A percentile compares a stretch with the other conserved stretches of the same genome.
Evolutionary conservation across 768 basidiomycete species (phyloP).

Genomic region (Lepiota venenata): DNA sequence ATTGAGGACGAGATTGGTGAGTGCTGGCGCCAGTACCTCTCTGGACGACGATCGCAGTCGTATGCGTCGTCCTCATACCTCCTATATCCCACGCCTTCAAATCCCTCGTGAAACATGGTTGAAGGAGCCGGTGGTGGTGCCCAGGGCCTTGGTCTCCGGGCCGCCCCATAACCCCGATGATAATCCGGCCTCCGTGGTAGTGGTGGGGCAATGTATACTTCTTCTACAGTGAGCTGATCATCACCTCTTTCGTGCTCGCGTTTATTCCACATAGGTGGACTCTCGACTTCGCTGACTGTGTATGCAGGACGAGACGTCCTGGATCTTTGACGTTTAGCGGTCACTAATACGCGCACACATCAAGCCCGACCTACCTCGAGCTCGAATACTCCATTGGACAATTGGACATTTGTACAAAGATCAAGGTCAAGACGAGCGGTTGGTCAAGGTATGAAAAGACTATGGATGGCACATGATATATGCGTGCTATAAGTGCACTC

Average conservation of each 20-base stretch:
- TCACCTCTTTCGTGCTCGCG: background rate
- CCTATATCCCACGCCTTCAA: background rate
- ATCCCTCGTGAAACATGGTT: background rate
- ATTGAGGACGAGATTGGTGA: background rate
- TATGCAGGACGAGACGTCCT: background rate
- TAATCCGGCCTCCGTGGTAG: constrained; percentile 6
- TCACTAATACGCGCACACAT: background rate
- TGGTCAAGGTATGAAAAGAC: background rate
- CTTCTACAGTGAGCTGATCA: constrained; percentile 3
- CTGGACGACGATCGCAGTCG: background rate
- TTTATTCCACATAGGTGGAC: constrained; percentile 2
- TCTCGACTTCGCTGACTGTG: constrained; percentile 9
- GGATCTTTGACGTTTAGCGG: background rate
- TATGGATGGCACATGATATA: too few relatives aligned
- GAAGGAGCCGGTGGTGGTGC: background rate
- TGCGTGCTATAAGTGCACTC: too few relatives aligned
- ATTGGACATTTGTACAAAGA: background rate
- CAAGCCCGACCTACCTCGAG: background rate
- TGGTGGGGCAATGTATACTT: constrained; percentile 8
- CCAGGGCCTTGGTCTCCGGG: background rate
- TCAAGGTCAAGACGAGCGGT: background rate
- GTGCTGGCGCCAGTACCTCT: background rate
- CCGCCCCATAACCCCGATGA: background rate
- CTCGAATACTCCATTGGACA: background rate
- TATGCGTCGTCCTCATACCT: background rate